Evolutionary conservation across 768 basidiomycete species (phyloP).

Genomic region (Hericium coralloides): DNA sequence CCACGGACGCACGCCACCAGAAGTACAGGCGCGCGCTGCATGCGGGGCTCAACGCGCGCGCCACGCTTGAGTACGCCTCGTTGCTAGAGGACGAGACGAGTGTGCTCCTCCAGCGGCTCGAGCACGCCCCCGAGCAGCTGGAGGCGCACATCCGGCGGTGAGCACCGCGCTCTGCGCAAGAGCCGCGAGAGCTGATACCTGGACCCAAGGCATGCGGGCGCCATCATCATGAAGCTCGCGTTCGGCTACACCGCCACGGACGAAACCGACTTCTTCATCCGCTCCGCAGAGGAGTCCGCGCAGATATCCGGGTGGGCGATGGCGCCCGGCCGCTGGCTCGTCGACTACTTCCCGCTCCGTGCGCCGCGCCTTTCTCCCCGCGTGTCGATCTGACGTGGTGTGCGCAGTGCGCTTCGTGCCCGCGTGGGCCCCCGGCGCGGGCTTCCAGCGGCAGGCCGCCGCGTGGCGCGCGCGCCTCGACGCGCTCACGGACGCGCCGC

Average conservation of each 20-base stretch:
- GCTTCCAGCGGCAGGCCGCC: conserved; percentile 14
- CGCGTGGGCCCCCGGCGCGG: conserved; percentile 13
- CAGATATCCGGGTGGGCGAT: conserved; percentile 17
- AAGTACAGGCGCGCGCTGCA: conserved; percentile 34
- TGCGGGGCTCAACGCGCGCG: conserved; percentile 26
- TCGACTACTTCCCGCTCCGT: conserved; percentile 34
- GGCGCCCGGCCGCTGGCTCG: conserved; percentile 28
- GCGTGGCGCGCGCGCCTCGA: conserved; percentile 9
- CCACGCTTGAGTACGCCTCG: conserved; percentile 26
- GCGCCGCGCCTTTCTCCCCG: neutral
- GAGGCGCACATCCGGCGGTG: no score
- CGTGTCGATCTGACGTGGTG: no score
- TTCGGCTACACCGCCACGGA: conserved; percentile 31
- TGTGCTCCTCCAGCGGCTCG: conserved; percentile 19
- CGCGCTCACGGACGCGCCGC: conserved; percentile 11
- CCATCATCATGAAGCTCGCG: conserved; percentile 28
- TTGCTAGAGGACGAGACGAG: neutral
- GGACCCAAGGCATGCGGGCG: conserved; percentile 27
- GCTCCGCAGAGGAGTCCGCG: conserved; percentile 24
- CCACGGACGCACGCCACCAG: conserved; percentile 28
- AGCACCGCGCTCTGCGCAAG: no score
- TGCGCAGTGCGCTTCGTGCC: conserved; percentile 11
- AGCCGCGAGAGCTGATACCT: conserved; percentile 21
- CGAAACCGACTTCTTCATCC: conserved; percentile 27
- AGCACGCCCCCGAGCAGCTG: conserved; percentile 9